Evolutionary conservation across 495 filamentous ascomycete species (phyloP), one percentile per base, ranked within the genome.

Genomic region (Hypoxylon intermedium): DNA sequence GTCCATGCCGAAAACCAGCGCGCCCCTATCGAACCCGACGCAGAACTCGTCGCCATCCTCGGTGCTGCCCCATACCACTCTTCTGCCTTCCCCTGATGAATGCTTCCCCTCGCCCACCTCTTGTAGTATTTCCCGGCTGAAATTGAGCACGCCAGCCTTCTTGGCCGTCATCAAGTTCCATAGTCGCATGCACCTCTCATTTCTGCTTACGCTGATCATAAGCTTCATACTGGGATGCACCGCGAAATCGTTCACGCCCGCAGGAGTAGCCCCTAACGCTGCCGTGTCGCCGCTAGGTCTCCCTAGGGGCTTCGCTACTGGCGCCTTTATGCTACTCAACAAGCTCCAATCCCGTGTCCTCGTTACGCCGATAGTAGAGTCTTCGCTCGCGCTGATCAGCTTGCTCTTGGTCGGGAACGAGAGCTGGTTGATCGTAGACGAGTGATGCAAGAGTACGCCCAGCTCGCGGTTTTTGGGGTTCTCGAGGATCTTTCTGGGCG

Each of bases 131-230:
- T 86, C 83, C 53, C 80, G 78, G 59, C 78, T 82, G 64, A 98
- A 97, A 67, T 89, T 93, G 65, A 98, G 73, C 40, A 96, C 93
- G 13, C 92, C 90, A 13, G 91, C 91, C 73, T 96, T 97, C 79
- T 92, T 95, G 2, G 93, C 95, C 21, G 94, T 98, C 65, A 97
- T 91, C 44, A 99, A 68, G 67, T 99, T 98, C 94, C 94, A 99
- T 58, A 98, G 76, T 60, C 94, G 78, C 89, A 99, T 92, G 65
- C 85, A 92, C 48, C 85, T 83, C 78, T 98, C 95, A 34, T 92
- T 92, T 57, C 86, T 89, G 21, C 89, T 86, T 3, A 98, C 92
- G 65, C 85, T 92, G 41, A 99, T 81, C 86, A 97, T 94, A 48
- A 99, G 82, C 77, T 97, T 98, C 83, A 92, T 90, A 74, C 88